These are phyloP conservation scores for Colletotrichum higginsianum DNA, from an alignment of 2,329 filamentous ascomycete genomes.

Conservation along the genomic window DNA sequence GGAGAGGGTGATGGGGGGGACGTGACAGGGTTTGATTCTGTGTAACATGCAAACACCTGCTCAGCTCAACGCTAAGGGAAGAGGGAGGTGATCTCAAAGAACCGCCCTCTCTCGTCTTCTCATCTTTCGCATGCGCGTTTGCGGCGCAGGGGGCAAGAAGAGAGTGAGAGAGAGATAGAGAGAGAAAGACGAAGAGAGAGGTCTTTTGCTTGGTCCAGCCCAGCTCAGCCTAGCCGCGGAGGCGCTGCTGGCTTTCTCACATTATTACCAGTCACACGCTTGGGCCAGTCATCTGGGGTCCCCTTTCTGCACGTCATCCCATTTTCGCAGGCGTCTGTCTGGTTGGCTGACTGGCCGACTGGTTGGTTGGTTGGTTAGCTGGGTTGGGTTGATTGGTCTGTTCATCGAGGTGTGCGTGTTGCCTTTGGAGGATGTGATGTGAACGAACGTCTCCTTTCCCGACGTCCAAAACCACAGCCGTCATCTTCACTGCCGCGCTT, in stretches of 20 bases:
- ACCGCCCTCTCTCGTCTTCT: neutral
- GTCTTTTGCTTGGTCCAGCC: too few species aligned
- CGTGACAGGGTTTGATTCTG: neutral
- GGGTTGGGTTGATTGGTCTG: neutral
- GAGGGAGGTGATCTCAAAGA: slow-evolving; percentile 3
- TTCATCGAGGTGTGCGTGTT: too few species aligned
- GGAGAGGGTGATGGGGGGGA: neutral
- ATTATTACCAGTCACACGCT: neutral
- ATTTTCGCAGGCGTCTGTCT: slow-evolving; percentile 7
- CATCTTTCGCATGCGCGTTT: slow-evolving; percentile 8
- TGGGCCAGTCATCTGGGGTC: neutral
- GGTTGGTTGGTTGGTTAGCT: neutral
- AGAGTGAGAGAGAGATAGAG: neutral
- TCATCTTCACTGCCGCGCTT: neutral
- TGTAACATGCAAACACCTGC: neutral
- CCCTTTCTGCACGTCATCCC: slow-evolving; percentile 38
- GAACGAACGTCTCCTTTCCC: neutral
- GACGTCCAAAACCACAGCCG: neutral
- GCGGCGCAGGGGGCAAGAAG: slow-evolving; percentile 17
- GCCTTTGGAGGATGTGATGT: neutral
- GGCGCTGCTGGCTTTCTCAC: neutral
- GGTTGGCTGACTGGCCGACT: slow-evolving; percentile 6
- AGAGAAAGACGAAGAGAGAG: too few species aligned
- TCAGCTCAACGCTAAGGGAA: neutral
- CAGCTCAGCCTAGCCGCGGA: neutral